phyloP scores from a whole-genome alignment of 129 eudicot genomes.

The Heracleum sosnowskyi region DNA sequence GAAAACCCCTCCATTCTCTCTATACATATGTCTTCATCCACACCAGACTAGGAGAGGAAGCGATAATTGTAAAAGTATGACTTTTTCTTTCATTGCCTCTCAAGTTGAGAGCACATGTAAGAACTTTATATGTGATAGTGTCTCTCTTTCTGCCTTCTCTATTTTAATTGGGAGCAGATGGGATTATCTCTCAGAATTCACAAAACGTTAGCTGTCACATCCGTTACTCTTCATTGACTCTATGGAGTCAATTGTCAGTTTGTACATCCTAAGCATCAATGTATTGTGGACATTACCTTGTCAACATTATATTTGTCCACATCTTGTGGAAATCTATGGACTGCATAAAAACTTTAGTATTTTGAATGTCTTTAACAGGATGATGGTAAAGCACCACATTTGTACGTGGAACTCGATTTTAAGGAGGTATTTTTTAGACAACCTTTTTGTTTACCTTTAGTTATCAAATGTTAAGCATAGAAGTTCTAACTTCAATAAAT shows the following conservation, averaged over 20 bases:
- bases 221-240: neutral
- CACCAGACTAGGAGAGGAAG: neutral
- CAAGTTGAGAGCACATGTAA: neutral
- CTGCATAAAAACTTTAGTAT: neutral
- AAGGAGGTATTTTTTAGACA: constrained; percentile 54
- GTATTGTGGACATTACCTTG: neutral
- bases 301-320: neutral
- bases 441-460: neutral
- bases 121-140: neutral
- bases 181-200: neutral
- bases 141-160: neutral
- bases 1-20: neutral
- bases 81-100: neutral
- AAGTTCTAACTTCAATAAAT: neutral
- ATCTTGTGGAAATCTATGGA: constrained; percentile 2
- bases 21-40: neutral
- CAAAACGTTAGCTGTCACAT: neutral
- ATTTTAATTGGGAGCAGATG: neutral
- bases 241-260: neutral
- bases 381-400: constrained; percentile 89
- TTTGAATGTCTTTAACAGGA: constrained; percentile 44
- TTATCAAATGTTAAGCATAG: neutral
- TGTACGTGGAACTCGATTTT: constrained; percentile 89
- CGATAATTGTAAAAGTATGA: neutral
- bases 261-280: neutral